phyloP scores from a whole-genome alignment of 2,329 filamentous ascomycete species.

The Scedosporium aurantiacum region DNA sequence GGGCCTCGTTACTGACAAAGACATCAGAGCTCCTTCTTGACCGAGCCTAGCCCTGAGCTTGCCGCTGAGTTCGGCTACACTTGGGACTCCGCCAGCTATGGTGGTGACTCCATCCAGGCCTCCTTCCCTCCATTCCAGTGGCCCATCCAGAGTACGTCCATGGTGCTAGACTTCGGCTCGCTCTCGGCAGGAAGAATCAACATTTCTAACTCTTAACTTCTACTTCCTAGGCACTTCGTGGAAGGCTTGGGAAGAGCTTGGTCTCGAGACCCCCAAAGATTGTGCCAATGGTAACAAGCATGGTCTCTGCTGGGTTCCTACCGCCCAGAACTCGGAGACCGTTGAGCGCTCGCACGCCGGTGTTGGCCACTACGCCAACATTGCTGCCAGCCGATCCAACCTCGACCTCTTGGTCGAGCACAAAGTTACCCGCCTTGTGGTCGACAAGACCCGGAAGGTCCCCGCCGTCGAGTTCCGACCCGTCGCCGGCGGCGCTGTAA shows the following conservation, averaged over 20 bases:
- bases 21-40: conserved; percentile 8
- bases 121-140: conserved; percentile 22
- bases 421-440: conserved; percentile 16
- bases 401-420: conserved; percentile 17
- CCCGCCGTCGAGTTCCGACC: conserved; percentile 14
- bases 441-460: conserved; percentile 6
- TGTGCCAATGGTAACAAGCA: conserved; percentile 20
- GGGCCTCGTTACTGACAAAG: background rate
- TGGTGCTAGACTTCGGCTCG: background rate
- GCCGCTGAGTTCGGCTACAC: conserved; percentile 20
- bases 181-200: background rate
- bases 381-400: conserved; percentile 13
- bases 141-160: conserved; percentile 15
- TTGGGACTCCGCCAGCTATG: conserved; percentile 20
- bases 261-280: conserved; percentile 10
- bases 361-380: conserved; percentile 18
- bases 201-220: background rate
- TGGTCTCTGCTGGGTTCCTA: conserved; percentile 20
- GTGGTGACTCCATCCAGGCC: conserved; percentile 20
- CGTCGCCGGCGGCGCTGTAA: conserved; percentile 12
- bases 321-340: conserved; percentile 18
- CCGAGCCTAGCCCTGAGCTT: conserved; percentile 14
- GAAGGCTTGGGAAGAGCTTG: conserved; percentile 15
- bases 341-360: conserved; percentile 19
- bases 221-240: conserved; percentile 9